Evolutionary conservation across 495 filamentous ascomycete genomes (phyloP).

Genomic region (Entonaema liquescens): DNA sequence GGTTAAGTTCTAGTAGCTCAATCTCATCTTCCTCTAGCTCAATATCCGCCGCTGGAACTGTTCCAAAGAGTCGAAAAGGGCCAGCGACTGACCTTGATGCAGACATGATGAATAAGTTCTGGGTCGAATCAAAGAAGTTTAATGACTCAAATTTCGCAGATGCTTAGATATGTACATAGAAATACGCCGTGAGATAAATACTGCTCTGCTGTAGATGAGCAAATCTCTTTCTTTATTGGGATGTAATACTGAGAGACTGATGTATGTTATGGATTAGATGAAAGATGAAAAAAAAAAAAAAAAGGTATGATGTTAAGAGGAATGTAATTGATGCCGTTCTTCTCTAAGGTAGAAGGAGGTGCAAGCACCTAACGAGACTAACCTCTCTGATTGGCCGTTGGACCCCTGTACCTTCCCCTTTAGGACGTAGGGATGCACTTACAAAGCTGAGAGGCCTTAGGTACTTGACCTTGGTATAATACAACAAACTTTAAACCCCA

Average conservation of each 20-base stretch:
- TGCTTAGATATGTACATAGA: neutral
- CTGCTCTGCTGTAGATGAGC: too few species aligned
- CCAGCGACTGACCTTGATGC: too few species aligned
- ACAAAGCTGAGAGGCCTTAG: too few species aligned
- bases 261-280: neutral
- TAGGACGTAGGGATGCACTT: conserved; percentile 13
- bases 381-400: conserved; percentile 14
- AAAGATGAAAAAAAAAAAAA: too few species aligned
- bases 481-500: neutral
- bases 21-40: conserved; percentile 1
- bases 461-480: too few species aligned
- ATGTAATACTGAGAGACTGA: neutral
- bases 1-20: neutral
- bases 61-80: too few species aligned
- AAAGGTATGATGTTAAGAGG: too few species aligned
- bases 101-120: neutral
- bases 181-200: neutral
- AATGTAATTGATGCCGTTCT: too few species aligned
- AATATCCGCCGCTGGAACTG: too few species aligned
- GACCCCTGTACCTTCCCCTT: conserved; percentile 27
- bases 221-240: too few species aligned
- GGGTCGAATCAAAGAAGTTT: neutral
- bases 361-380: too few species aligned
- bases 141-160: neutral
- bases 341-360: too few species aligned